Percentiles rank a stretch among this genome's conserved stretches.
These are phyloP conservation scores for Meira miltonrushii DNA, from an alignment of 1,284 basidiomycete species.

Conservation along the genomic window DNA sequence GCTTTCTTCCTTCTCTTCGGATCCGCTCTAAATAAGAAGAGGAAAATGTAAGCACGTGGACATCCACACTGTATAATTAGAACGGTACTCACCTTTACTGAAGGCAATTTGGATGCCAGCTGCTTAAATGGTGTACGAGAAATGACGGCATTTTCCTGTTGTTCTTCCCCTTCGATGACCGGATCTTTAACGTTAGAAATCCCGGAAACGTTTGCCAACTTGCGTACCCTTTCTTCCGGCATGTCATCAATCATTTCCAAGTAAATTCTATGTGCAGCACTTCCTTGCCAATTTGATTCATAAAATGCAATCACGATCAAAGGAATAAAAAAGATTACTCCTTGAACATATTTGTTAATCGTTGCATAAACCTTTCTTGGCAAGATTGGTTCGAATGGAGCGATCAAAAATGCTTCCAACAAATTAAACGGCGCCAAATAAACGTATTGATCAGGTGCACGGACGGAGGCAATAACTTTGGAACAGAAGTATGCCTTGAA, in stretches of 20 bases:
- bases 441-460: slow-evolving; percentile 67
- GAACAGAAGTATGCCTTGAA: slow-evolving; percentile 28
- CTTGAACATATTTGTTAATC: slow-evolving; percentile 30
- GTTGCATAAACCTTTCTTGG: slow-evolving; percentile 28
- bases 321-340: slow-evolving; percentile 28
- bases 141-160: slow-evolving; percentile 18
- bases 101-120: slow-evolving; percentile 13
- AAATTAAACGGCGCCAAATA: slow-evolving; percentile 67
- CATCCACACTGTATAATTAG: background rate
- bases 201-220: slow-evolving; percentile 1
- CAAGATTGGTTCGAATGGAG: slow-evolving; percentile 71
- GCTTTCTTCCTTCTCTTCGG: too few relatives aligned
- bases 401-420: slow-evolving; percentile 72
- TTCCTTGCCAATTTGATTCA: slow-evolving; percentile 23
- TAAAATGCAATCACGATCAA: slow-evolving; percentile 38
- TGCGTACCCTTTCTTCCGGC: slow-evolving; percentile 8
- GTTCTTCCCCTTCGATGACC: background rate
- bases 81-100: background rate
- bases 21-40: too few relatives aligned
- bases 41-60: too few relatives aligned
- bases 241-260: slow-evolving; percentile 31
- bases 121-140: slow-evolving; percentile 27
- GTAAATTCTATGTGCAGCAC: slow-evolving; percentile 20
- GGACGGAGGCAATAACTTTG: slow-evolving; percentile 53
- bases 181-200: background rate